These are phyloP conservation scores for Claviceps africana DNA, from an alignment of 2,329 filamentous ascomycete species.

Conservation along the genomic window DNA sequence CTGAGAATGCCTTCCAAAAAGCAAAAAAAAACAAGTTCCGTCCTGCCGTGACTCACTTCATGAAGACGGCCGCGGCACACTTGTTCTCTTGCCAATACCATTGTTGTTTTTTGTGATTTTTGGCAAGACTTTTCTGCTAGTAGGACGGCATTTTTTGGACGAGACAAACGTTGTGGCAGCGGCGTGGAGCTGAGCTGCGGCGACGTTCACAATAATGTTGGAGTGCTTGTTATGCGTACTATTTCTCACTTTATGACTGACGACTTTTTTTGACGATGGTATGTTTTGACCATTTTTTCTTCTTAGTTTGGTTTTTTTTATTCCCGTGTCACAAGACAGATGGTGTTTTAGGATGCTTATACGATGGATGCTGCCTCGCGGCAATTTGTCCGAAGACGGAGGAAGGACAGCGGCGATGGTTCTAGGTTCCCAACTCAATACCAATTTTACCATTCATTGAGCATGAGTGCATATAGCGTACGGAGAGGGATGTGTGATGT, in stretches of 20 bases:
- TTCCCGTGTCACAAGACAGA: not conserved
- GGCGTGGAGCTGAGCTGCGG: not conserved
- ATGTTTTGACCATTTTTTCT: not conserved
- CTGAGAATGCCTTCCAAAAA: not conserved
- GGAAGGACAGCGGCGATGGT: slow-evolving; percentile 1
- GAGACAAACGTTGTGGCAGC: not conserved
- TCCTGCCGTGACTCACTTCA: not conserved
- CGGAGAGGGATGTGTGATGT: not conserved
- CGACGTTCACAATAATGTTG: not conserved
- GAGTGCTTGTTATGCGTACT: not conserved
- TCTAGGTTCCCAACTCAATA: not conserved
- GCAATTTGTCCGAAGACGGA: slow-evolving; percentile 23
- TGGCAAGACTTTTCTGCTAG: not conserved
- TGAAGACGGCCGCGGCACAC: not conserved
- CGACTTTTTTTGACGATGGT: slow-evolving; percentile 3
- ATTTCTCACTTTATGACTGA: slow-evolving; percentile 9
- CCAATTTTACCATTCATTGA: not conserved
- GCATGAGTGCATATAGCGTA: not conserved
- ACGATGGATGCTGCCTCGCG: slow-evolving; percentile 36
- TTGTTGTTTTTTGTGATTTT: not conserved
- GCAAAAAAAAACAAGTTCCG: not conserved
- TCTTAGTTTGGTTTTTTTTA: not conserved
- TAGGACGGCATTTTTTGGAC: not conserved
- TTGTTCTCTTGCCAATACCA: not conserved
- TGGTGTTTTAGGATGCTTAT: slow-evolving; percentile 11